Conservation (phyloP, 495 filamentous ascomycete species). For the Penicillium verhagenii region DNA sequence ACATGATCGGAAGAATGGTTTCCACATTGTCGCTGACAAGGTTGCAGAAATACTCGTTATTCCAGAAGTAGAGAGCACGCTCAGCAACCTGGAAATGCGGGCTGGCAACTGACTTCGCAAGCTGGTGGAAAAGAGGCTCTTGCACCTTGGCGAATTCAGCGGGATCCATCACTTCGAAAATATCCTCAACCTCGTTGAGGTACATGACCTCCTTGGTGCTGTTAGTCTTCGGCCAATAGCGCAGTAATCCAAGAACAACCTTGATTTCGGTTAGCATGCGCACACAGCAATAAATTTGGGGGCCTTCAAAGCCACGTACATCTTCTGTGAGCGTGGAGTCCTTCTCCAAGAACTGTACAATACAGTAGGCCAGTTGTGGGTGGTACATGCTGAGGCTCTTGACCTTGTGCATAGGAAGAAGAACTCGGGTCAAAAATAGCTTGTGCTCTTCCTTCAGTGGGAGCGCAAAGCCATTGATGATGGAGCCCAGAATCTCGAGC, state of each 20-base stretch:
- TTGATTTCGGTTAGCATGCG: constrained; percentile 28
- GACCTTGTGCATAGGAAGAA: constrained; percentile 95
- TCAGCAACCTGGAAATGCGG: constrained; percentile 99
- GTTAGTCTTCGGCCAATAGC: constrained; percentile 99
- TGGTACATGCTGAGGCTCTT: constrained; percentile 99
- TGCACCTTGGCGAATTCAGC: constrained; percentile 98
- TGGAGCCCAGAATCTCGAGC: constrained; percentile 94
- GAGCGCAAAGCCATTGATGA: constrained; percentile 98
- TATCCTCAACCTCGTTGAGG: constrained; percentile 98
- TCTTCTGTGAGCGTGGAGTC: constrained; percentile 97
- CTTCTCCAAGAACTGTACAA: constrained; percentile 98
- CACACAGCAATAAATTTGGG: background rate
- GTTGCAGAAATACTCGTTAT: constrained; percentile 99
- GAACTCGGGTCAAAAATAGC: constrained; percentile 88
- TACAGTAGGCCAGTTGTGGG: constrained; percentile 97
- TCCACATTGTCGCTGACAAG: constrained; percentile 98
- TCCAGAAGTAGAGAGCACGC: constrained; percentile 98
- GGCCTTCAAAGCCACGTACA: constrained; percentile 47
- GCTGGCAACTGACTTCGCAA: constrained; percentile 96
- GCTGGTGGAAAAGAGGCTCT: constrained; percentile 92
- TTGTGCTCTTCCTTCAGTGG: constrained; percentile 99
- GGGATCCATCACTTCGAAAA: constrained; percentile 99
- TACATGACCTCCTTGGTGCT: constrained; percentile 99
- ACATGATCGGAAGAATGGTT: constrained; percentile 98
- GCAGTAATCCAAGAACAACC: constrained; percentile 91